Conservation (phyloP, 169 alveolate genomes). For the Cryptosporidium xiaoi region DNA sequence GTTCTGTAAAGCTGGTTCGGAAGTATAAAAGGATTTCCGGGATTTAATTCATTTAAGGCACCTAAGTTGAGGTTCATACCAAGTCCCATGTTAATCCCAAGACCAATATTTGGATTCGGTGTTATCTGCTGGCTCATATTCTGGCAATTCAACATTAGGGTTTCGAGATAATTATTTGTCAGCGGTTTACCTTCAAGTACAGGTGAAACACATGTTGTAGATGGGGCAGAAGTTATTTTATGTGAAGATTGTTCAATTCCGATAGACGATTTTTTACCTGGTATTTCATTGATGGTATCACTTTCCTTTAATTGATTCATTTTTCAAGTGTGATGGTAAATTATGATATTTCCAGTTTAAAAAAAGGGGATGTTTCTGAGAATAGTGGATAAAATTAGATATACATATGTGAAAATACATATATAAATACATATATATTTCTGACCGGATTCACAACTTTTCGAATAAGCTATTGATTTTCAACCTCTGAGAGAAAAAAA, state of each 20-base stretch:
- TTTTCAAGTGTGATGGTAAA: not conserved
- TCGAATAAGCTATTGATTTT: too few relatives aligned
- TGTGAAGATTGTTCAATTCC: conserved; percentile 31
- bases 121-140: not conserved
- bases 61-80: conserved; percentile 39
- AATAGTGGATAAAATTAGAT: too few relatives aligned
- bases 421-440: too few relatives aligned
- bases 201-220: conserved; percentile 72
- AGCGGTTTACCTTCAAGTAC: conserved; percentile 39
- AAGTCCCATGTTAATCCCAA: conserved; percentile 35
- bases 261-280: not conserved
- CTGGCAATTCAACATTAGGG: conserved; percentile 14
- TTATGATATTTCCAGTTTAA: too few relatives aligned
- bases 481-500: too few relatives aligned
- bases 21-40: conserved; percentile 1
- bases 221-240: conserved; percentile 21
- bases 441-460: too few relatives aligned
- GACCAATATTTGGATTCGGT: conserved; percentile 40
- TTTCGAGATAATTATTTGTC: conserved; percentile 39
- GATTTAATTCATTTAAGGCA: conserved; percentile 24
- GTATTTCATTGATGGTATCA: not conserved
- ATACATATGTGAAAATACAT: too few relatives aligned
- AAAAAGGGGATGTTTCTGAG: too few relatives aligned
- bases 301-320: conserved; percentile 26
- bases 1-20: conserved; percentile 26